A percentile compares a stretch with the other conserved stretches of the same genome.
Evolutionary conservation across 176 grass and related monocot genomes (phyloP).

Genomic region (Olyra latifolia): DNA sequence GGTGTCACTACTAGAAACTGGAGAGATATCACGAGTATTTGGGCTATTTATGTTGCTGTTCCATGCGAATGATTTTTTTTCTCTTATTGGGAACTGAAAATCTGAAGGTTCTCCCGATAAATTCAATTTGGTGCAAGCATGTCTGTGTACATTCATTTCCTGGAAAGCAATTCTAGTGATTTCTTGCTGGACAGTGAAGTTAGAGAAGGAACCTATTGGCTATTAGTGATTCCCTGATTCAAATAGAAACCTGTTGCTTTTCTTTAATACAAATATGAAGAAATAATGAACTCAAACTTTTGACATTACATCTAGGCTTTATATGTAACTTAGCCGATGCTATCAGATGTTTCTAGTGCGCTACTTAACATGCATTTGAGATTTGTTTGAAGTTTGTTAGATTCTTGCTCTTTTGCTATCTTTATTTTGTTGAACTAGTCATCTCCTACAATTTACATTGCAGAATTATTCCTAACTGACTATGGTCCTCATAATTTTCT

Average conservation of each 20-base stretch:
- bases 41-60: not conserved
- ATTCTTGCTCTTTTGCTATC: conserved; percentile 25
- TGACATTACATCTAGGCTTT: not conserved
- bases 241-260: not conserved
- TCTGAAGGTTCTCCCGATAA: not conserved
- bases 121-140: not conserved
- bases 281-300: not conserved
- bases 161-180: not conserved
- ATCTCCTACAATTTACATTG: not conserved
- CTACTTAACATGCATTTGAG: not conserved
- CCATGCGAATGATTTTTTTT: not conserved
- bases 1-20: not conserved
- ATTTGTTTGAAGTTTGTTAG: not conserved
- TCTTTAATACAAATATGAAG: not conserved
- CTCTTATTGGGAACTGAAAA: not conserved
- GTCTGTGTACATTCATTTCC: not conserved
- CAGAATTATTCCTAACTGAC: conserved; percentile 19
- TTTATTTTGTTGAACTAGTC: conserved; percentile 23
- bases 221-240: not conserved
- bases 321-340: not conserved
- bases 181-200: not conserved
- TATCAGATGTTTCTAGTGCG: not conserved
- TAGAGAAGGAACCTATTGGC: conserved; percentile 2
- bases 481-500: conserved; percentile 23
- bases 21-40: not conserved